A percentile compares a stretch with the other conserved stretches of the same genome.
phyloP scores from a whole-genome alignment of 129 eudicot species.

The Rutidosis leptorrhynchoides region DNA sequence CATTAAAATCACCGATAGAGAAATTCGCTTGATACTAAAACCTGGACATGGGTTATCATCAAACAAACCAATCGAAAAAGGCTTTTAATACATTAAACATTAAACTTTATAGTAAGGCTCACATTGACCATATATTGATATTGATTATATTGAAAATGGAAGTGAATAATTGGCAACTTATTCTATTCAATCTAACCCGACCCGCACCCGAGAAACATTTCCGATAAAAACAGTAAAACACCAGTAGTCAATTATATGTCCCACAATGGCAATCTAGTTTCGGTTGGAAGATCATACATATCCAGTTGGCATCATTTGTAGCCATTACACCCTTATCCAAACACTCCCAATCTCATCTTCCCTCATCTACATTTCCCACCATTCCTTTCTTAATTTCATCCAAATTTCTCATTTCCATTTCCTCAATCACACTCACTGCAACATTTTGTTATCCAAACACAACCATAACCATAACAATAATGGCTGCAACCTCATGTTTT shows the following conservation, averaged over 20 bases:
- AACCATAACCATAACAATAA: constrained; percentile 12
- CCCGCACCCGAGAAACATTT: not conserved
- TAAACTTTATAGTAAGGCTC: too few relatives aligned
- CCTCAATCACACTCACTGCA: constrained; percentile 13
- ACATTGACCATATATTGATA: too few relatives aligned
- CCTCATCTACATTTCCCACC: constrained; percentile 55
- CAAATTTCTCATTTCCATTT: constrained; percentile 13
- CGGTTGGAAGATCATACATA: constrained; percentile 25
- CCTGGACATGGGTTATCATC: too few relatives aligned
- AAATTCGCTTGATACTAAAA: too few relatives aligned
- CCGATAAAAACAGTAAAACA: not conserved
- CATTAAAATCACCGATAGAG: too few relatives aligned
- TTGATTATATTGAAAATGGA: too few relatives aligned
- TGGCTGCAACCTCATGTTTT: constrained; percentile 95
- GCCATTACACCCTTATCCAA: constrained; percentile 38
- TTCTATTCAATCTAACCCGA: not conserved
- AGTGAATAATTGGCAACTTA: too few relatives aligned
- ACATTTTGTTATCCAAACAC: not conserved
- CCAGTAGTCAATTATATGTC: not conserved
- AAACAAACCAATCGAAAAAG: not conserved
- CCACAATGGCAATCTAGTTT: constrained; percentile 17
- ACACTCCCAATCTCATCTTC: constrained; percentile 36
- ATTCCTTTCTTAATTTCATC: constrained; percentile 41
- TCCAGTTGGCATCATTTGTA: constrained; percentile 28
- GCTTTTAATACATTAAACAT: too few relatives aligned